Base-by-base conservation (phyloP, 2,329 filamentous ascomycete species). In the Aureobasidium sp. region DNA sequence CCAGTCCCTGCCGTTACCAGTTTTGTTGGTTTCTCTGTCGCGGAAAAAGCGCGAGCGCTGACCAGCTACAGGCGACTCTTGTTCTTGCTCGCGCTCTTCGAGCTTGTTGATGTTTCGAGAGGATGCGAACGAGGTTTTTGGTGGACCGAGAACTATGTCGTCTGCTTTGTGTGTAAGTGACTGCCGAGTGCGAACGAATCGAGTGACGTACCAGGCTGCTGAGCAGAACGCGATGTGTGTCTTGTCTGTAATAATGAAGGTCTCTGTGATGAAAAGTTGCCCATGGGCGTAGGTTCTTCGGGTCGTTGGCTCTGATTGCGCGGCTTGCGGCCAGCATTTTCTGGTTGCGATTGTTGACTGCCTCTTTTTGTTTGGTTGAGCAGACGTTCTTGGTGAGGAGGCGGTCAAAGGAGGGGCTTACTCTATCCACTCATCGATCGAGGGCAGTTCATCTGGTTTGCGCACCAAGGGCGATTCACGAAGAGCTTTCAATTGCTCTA, bases 381-480 rank as follows among this genome's bases (percentile, higher is more conserved):
- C 41, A 37, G 16, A 6, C 3, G 14, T 53, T 22, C 54, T 52
- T 29, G n/a, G 14, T 24, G 30, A 19, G 34, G 32, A 32, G 25
- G 22, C 35, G 42, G 39, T 39, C 25, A 53, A 45, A 53, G 38
- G 40, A 34, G 37, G 25, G 59, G 65, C 69, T 60, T 71, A 95
- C 86, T 91, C 90, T 89, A 96, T 95, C 90, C 90, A 97, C 75
- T 95, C 88, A 73, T 95, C 89, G 58, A 85, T 80, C 22, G 89
- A 86, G 59, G 90, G 90, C 40, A 96, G 78, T 59, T 78, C 80
- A 58, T 84, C 75, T 41, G 91, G 91, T 71, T 88, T 94, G 62
- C 79, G 74, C 65, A 90, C 90, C 68, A 95, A 76, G 60, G 90
- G 90, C 59, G 91, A 96, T 56, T 85, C 77, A 70, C 85, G 81